Conservation (phyloP, 73 alveolate genomes). For the Paramecium pentaurelia region DNA sequence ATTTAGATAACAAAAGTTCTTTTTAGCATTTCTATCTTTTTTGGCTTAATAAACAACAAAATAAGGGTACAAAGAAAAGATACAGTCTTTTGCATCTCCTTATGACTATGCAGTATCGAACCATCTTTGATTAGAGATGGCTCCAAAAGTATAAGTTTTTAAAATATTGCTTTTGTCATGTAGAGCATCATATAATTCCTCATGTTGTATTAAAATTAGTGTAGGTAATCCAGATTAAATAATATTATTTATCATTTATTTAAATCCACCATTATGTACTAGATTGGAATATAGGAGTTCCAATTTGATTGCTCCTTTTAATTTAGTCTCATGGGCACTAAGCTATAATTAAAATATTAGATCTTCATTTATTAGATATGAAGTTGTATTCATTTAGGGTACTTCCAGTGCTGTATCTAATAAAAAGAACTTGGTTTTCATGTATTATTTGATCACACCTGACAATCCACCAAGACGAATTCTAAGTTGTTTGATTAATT, state of each 20-base stretch:
- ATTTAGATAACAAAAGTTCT: conserved; percentile 10
- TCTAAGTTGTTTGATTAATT: neutral
- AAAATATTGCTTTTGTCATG: neutral
- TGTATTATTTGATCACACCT: neutral
- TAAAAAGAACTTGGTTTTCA: neutral
- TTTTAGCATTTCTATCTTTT: conserved; percentile 17
- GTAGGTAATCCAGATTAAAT: neutral
- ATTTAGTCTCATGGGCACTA: neutral
- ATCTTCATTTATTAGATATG: conserved; percentile 22
- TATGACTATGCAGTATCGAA: conserved; percentile 27
- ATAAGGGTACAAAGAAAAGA: neutral
- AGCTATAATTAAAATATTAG: neutral
- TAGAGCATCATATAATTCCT: neutral
- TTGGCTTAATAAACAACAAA: neutral
- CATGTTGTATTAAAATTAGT: neutral
- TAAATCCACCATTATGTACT: neutral
- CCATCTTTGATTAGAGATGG: conserved; percentile 48
- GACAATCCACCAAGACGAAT: neutral
- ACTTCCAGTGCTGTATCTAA: neutral
- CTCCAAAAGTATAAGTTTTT: neutral
- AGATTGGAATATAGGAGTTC: neutral
- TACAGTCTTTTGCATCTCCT: conserved; percentile 26
- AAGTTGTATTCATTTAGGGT: neutral
- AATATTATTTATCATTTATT: neutral
- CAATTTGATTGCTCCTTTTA: neutral